A percentile compares a stretch with the other conserved stretches of the same genome.
Conservation (phyloP, 768 basidiomycete genomes). For the Mycena indigotica region DNA sequence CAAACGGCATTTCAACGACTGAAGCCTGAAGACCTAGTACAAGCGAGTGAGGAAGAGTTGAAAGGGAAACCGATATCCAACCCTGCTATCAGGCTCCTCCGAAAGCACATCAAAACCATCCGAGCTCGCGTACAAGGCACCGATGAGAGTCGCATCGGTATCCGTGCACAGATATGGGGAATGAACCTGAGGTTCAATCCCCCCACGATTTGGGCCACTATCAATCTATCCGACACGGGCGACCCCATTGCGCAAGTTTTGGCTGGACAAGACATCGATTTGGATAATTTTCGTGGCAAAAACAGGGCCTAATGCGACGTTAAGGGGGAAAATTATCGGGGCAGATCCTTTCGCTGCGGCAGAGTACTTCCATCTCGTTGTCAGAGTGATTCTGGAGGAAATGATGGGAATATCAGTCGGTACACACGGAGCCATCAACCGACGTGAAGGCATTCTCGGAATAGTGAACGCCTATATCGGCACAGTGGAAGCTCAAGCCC, state of each 20-base stretch:
- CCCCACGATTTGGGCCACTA: slow-evolving; percentile 44
- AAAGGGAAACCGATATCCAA: slow-evolving; percentile 24
- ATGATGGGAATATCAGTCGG: slow-evolving; percentile 35
- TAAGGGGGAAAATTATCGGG: slow-evolving; percentile 32
- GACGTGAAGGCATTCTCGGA: slow-evolving; percentile 36
- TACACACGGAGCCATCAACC: slow-evolving; percentile 1
- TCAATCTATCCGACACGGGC: slow-evolving; percentile 43
- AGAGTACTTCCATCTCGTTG: slow-evolving; percentile 41
- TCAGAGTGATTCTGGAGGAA: slow-evolving; percentile 30
- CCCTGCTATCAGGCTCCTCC: slow-evolving; percentile 26
- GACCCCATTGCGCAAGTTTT: slow-evolving; percentile 50
- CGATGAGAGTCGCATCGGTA: slow-evolving; percentile 30
- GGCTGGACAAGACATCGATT: slow-evolving; percentile 43
- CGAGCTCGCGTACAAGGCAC: slow-evolving; percentile 31
- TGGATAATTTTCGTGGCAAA: slow-evolving; percentile 38
- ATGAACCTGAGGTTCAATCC: slow-evolving; percentile 31
- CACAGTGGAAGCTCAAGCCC: slow-evolving; percentile 42
- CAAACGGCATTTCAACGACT: neutral
- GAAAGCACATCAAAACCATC: slow-evolving; percentile 29
- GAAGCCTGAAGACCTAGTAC: neutral
- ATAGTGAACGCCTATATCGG: slow-evolving; percentile 36
- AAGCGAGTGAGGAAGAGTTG: slow-evolving; percentile 38
- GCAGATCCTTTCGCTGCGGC: slow-evolving; percentile 48
- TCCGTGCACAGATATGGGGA: slow-evolving; percentile 40
- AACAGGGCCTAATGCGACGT: slow-evolving; percentile 25